Evolutionary conservation across 1,284 basidiomycete species (phyloP).

Genomic region (Malassezia brasiliensis): DNA sequence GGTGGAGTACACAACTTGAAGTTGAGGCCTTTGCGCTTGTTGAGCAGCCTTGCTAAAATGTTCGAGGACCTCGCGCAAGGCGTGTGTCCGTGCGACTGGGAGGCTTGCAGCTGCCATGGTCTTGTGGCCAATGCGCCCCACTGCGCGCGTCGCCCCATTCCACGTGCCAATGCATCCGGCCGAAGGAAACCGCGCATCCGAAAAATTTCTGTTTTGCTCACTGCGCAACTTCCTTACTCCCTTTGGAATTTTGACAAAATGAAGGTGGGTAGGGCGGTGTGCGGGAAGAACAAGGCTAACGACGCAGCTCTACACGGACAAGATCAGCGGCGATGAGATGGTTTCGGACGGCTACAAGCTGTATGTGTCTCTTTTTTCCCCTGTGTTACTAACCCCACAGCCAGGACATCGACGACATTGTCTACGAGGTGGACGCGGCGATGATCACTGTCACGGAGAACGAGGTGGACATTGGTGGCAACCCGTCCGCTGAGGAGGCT

Average conservation of each 20-base stretch:
- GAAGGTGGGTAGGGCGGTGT: conserved; percentile 10
- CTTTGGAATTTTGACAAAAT: conserved; percentile 3
- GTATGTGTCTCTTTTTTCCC: conserved; percentile 6
- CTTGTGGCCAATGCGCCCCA: not conserved
- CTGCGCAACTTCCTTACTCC: not conserved
- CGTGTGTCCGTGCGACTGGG: not conserved
- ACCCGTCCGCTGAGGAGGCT: conserved; percentile 66
- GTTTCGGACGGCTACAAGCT: conserved; percentile 33
- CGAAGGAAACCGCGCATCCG: not conserved
- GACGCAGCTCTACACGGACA: conserved; percentile 58
- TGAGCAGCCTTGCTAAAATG: not conserved
- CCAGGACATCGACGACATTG: conserved; percentile 71
- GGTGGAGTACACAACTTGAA: conserved; percentile 23
- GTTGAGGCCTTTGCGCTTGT: not conserved
- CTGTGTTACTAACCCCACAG: conserved; percentile 50
- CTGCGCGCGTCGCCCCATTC: not conserved
- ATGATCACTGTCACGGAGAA: conserved; percentile 68
- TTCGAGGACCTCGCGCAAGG: conserved; percentile 5
- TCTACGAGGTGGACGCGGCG: conserved; percentile 79
- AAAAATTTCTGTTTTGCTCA: not conserved
- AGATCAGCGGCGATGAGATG: conserved; percentile 80
- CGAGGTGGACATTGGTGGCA: conserved; percentile 77
- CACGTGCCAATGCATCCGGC: not conserved
- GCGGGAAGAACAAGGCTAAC: not conserved
- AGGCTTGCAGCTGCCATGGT: not conserved